phyloP scores from a whole-genome alignment of 495 filamentous ascomycete species.

The Terfezia claveryi region DNA sequence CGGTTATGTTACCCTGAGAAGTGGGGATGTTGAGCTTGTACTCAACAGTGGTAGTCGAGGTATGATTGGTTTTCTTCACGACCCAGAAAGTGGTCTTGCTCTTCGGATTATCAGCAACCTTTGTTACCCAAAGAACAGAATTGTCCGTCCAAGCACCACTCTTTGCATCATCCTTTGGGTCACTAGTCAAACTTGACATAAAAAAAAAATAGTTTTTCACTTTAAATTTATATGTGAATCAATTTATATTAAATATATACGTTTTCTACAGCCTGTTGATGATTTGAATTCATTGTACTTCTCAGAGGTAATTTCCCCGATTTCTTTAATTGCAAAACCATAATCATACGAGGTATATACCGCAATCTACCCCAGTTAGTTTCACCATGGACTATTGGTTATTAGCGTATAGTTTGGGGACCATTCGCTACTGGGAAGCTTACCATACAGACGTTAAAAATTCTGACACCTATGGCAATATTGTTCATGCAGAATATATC shows the following conservation, averaged over 20 bases:
- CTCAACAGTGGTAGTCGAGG: conserved; percentile 28
- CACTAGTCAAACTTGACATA: conserved; percentile 36
- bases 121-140: conserved; percentile 32
- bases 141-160: conserved; percentile 30
- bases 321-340: conserved; percentile 43
- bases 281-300: conserved; percentile 67
- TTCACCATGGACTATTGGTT: conserved; percentile 39
- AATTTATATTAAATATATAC: no score
- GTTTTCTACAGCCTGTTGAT: conserved; percentile 42
- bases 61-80: conserved; percentile 40
- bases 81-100: conserved; percentile 39
- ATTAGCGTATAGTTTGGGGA: conserved; percentile 10
- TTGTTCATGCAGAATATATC: conserved; percentile 66
- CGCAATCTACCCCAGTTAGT: conserved; percentile 70
- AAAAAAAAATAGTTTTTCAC: no score
- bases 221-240: no score
- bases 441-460: conserved; percentile 53
- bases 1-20: conserved; percentile 35
- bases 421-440: neutral
- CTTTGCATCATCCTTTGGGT: conserved; percentile 17
- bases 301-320: conserved; percentile 40
- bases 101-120: conserved; percentile 26
- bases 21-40: conserved; percentile 44
- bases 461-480: conserved; percentile 36
- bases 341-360: conserved; percentile 63